These are phyloP conservation scores for Juglanconis juglandina DNA, from an alignment of 2,329 filamentous ascomycete species.

Conservation along the genomic window DNA sequence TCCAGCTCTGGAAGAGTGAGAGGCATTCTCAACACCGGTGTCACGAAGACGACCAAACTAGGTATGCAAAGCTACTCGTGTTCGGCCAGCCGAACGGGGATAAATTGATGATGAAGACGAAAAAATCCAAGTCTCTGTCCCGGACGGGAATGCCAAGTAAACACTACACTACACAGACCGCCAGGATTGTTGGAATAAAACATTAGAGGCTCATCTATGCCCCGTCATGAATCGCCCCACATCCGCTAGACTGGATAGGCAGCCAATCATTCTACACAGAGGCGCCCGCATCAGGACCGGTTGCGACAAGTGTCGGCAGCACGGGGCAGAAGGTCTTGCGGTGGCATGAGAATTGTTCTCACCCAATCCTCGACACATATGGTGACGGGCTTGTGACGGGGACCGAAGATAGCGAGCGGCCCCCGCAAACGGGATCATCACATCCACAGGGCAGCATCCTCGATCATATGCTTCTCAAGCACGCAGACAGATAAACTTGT, in stretches of 20 bases:
- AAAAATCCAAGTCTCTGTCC: too few species aligned
- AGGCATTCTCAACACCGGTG: too few species aligned
- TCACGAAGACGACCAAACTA: too few species aligned
- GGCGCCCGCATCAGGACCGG: neutral
- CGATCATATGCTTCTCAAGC: neutral
- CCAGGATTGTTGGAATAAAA: neutral
- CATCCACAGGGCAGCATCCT: neutral
- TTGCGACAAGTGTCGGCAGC: constrained; percentile 1
- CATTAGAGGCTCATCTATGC: neutral
- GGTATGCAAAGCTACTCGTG: too few species aligned
- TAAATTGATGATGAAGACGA: too few species aligned
- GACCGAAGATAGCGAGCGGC: neutral
- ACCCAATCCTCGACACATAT: constrained; percentile 5
- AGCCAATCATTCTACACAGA: constrained; percentile 17
- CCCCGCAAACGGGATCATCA: neutral
- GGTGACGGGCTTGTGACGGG: constrained; percentile 1
- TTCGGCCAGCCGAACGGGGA: too few species aligned
- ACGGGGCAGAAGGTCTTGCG: neutral
- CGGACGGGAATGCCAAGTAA: too few species aligned
- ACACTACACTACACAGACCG: too few species aligned
- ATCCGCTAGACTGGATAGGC: neutral
- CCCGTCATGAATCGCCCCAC: neutral
- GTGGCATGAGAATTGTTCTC: constrained; percentile 7
- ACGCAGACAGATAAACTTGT: too few species aligned
- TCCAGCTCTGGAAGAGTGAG: too few species aligned